Percentiles rank a stretch among this genome's conserved stretches.
These are phyloP conservation scores for Chlamydomonas schloesseri DNA, from an alignment of 139 green algal species.

Conservation along the genomic window DNA sequence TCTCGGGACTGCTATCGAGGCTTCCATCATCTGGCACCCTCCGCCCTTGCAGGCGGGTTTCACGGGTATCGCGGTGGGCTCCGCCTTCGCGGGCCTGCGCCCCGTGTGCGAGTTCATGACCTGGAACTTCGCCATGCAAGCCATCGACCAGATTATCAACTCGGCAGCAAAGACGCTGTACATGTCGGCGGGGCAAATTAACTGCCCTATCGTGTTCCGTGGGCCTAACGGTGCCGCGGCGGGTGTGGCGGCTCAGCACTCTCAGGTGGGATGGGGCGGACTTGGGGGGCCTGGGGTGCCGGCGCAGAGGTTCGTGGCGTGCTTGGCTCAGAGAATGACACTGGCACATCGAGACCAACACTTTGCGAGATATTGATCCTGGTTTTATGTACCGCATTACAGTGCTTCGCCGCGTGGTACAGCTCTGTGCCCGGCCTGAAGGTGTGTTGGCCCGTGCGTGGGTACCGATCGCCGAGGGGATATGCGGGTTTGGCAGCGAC, in stretches of 20 bases:
- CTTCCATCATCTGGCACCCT: too few relatives aligned
- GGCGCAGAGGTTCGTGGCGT: too few relatives aligned
- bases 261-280: slow-evolving; percentile 39
- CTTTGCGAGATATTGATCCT: too few relatives aligned
- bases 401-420: slow-evolving; percentile 99
- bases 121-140: slow-evolving; percentile 99
- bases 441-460: too few relatives aligned
- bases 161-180: slow-evolving; percentile 98
- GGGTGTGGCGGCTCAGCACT: slow-evolving; percentile 98
- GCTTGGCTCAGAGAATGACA: too few relatives aligned
- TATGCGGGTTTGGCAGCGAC: too few relatives aligned
- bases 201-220: slow-evolving; percentile 96
- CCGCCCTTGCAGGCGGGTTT: slow-evolving; percentile 90
- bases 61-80: slow-evolving; percentile 94
- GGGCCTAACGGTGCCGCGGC: slow-evolving; percentile 97
- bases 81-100: slow-evolving; percentile 91
- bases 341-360: too few relatives aligned
- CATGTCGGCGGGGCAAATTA: slow-evolving; percentile 97
- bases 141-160: slow-evolving; percentile 99
- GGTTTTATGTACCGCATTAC: too few relatives aligned
- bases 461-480: too few relatives aligned
- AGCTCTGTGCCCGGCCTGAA: slow-evolving; percentile 94
- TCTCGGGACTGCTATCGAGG: too few relatives aligned
- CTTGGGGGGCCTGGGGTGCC: too few relatives aligned
- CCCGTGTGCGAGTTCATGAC: slow-evolving; percentile 99